Base-by-base conservation (phyloP, 805 yeast genomes). In the Starmera pachycereana region DNA sequence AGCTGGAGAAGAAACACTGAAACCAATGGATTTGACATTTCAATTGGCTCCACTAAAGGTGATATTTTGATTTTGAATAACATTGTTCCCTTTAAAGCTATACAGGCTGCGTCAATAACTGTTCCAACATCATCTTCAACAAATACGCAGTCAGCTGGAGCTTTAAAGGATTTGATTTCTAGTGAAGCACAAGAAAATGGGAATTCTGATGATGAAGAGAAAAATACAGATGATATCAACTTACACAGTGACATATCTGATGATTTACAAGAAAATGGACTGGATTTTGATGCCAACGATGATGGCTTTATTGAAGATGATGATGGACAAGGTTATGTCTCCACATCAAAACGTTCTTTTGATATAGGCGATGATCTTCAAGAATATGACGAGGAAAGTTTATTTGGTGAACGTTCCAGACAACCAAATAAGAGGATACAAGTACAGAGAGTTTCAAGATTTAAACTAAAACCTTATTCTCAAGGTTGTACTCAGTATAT, bases 401-500 rank as follows among this genome's bases (percentile, higher is more conserved):
- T 18, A 13, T 14, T 39, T 36, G 33, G 28, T 18, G 42, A 37
- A 35, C 16, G 25, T 27, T 27, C 19, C 18, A 13, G 22, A 31
- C 12, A 33, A 31, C 16, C 12, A 12, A 11, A 13, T 29, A 29
- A 32, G 19, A 14, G 16, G 31, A n/a, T 25, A 34, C 43, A 28
- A 38, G 19, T 57, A 48, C 36, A 43, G 12, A 39, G 13, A 25
- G 31, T 31, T n/a, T 32, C 13, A 4, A 44, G 38, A 32, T 64
- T 62, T 37, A 64, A 62, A 8, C 51, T 77, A 27, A 65, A 62
- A 36, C 89, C 96, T 1, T 81, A 78, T 49, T 86, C 95, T 4
- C 83, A 86, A 1, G 97, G 97, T 2, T 74, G 82, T 7, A 90
- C 97, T 0, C 95, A 96, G 0, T 88, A 89, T 29, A 62, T 64